Conservation (phyloP, 371 early-diverging fungal genomes). For the Apophysomyces sp. region DNA sequence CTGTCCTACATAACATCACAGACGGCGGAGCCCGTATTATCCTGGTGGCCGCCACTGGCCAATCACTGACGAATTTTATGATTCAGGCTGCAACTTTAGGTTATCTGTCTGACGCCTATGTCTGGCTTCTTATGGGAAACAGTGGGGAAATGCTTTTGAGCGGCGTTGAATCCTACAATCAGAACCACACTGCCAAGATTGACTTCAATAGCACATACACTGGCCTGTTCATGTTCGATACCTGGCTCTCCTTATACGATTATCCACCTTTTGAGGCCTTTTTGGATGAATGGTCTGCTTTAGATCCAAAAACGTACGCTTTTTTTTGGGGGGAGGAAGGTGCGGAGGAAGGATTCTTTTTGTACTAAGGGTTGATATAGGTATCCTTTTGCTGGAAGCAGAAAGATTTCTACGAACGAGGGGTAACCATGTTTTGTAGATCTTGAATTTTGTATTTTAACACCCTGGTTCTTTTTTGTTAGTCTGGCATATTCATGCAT, state of each 20-base stretch:
- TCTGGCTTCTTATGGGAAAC: slow-evolving; percentile 56
- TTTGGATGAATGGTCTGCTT: slow-evolving; percentile 47
- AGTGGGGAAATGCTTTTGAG: slow-evolving; percentile 27
- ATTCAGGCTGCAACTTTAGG: slow-evolving; percentile 37
- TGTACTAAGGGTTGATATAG: slow-evolving; percentile 18
- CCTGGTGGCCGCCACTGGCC: slow-evolving; percentile 36
- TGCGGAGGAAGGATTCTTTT: not conserved
- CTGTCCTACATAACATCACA: slow-evolving; percentile 27
- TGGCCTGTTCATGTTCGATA: slow-evolving; percentile 58
- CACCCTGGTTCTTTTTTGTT: not conserved
- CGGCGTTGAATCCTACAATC: slow-evolving; percentile 23
- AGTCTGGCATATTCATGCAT: slow-evolving; percentile 57
- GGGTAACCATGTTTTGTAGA: slow-evolving; percentile 35
- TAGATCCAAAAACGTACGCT: slow-evolving; percentile 46
- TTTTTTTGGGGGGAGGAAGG: too few relatives aligned
- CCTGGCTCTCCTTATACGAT: slow-evolving; percentile 49
- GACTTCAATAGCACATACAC: slow-evolving; percentile 35
- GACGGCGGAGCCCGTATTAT: slow-evolving; percentile 42
- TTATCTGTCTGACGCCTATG: slow-evolving; percentile 37
- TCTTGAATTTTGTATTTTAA: not conserved
- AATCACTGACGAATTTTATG: slow-evolving; percentile 26
- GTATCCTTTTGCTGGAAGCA: slow-evolving; percentile 57
- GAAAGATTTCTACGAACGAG: slow-evolving; percentile 57
- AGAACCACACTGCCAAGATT: slow-evolving; percentile 16
- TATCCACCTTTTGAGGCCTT: slow-evolving; percentile 57